These are phyloP conservation scores for Cercospora brassicicola DNA, from an alignment of 2,329 filamentous ascomycete genomes.

Conservation along the genomic window DNA sequence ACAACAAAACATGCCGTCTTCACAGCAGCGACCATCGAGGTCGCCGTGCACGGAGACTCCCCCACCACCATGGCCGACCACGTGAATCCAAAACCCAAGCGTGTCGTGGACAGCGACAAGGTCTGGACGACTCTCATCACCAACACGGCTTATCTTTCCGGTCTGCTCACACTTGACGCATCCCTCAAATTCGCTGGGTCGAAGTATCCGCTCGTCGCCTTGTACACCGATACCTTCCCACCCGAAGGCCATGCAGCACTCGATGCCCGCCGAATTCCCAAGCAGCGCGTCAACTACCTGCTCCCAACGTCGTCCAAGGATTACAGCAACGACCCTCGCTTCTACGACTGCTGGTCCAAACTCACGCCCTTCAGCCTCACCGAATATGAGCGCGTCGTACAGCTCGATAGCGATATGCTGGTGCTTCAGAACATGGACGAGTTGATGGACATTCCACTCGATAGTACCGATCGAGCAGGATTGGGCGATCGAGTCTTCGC, in stretches of 20 bases:
- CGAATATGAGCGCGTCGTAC: conserved; percentile 76
- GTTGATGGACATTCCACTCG: conserved; percentile 78
- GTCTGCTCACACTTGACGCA: conserved; percentile 77
- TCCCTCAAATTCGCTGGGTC: conserved; percentile 66
- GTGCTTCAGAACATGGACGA: conserved; percentile 85
- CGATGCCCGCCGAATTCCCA: conserved; percentile 65
- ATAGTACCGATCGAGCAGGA: conserved; percentile 55
- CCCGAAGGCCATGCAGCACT: conserved; percentile 67
- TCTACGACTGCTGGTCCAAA: conserved; percentile 90
- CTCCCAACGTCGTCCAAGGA: conserved; percentile 65
- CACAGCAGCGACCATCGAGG: conserved; percentile 17
- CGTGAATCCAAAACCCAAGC: conserved; percentile 29
- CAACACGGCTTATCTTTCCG: conserved; percentile 76
- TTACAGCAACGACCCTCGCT: conserved; percentile 75
- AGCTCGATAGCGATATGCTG: conserved; percentile 87
- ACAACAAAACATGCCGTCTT: conserved; percentile 3
- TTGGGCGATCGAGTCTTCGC: conserved; percentile 70
- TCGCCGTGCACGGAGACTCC: conserved; percentile 8
- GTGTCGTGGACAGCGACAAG: conserved; percentile 45
- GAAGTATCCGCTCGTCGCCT: conserved; percentile 74
- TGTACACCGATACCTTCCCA: conserved; percentile 79
- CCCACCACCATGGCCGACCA: conserved; percentile 21
- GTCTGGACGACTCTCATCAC: conserved; percentile 90
- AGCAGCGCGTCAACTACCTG: conserved; percentile 70
- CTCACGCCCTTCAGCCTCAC: conserved; percentile 73